These are phyloP conservation scores for Nakazawaea laoshanensis DNA, from an alignment of 805 yeast genomes.

Conservation along the genomic window DNA sequence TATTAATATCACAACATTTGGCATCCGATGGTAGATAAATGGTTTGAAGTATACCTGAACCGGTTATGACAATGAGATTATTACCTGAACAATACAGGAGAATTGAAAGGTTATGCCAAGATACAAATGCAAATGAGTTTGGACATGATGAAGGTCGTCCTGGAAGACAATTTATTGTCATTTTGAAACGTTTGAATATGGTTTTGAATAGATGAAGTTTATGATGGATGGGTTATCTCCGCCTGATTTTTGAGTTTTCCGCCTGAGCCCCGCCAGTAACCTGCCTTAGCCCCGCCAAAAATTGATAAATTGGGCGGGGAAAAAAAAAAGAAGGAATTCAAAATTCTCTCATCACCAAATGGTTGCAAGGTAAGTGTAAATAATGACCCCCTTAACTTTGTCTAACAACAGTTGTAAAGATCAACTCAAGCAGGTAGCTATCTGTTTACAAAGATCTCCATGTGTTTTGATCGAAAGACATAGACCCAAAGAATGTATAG, in stretches of 20 bases:
- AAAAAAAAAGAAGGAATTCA: not conserved
- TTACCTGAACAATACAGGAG: slow-evolving; percentile 83
- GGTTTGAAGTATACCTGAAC: slow-evolving; percentile 60
- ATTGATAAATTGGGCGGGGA: too few species aligned
- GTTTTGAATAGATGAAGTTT: too few species aligned
- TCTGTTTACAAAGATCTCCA: slow-evolving; percentile 92
- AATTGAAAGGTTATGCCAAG: slow-evolving; percentile 60
- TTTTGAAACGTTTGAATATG: slow-evolving; percentile 14
- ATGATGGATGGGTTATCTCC: too few species aligned
- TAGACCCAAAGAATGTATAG: slow-evolving; percentile 82
- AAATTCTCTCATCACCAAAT: slow-evolving; percentile 16
- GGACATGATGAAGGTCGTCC: slow-evolving; percentile 68
- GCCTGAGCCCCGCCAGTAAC: not conserved
- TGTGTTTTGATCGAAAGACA: slow-evolving; percentile 88
- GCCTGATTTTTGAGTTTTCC: too few species aligned
- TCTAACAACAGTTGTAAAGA: slow-evolving; percentile 83
- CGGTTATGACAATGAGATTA: slow-evolving; percentile 61
- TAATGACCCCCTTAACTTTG: too few species aligned
- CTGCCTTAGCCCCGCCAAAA: not conserved
- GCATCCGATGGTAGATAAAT: slow-evolving; percentile 65
- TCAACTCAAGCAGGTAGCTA: slow-evolving; percentile 90
- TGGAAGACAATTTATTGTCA: slow-evolving; percentile 70
- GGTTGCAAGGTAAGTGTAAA: slow-evolving; percentile 43
- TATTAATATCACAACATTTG: slow-evolving; percentile 53
- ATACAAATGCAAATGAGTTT: slow-evolving; percentile 46